phyloP scores from a whole-genome alignment of 148 eudicot genomes.

The Vaccinium corymbosum region DNA sequence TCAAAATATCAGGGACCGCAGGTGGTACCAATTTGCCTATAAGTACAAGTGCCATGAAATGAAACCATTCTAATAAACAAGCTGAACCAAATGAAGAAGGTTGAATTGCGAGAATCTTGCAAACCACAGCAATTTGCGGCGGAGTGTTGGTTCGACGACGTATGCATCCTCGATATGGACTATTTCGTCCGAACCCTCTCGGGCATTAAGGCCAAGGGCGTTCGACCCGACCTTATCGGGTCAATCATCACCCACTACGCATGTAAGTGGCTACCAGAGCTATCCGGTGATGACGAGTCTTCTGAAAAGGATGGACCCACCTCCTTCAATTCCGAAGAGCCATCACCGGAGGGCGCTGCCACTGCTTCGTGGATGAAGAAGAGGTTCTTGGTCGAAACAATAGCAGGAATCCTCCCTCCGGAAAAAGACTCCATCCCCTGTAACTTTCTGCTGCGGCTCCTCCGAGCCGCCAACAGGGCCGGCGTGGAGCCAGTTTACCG shows the following conservation, averaged over 20 bases:
- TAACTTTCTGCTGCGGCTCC: conserved; percentile 59
- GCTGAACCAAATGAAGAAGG: conserved; percentile 20
- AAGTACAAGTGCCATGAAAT: background rate
- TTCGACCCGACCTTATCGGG: conserved; percentile 69
- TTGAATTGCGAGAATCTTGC: conserved; percentile 23
- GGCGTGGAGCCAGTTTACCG: conserved; percentile 37
- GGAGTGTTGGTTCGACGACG: conserved; percentile 53
- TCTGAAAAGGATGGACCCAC: background rate
- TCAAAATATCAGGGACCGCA: too few species aligned
- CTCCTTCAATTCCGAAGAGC: background rate
- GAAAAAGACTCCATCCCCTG: conserved; percentile 71
- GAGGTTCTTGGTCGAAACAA: conserved; percentile 55
- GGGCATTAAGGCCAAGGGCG: conserved; percentile 58
- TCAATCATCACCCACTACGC: conserved; percentile 83
- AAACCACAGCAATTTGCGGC: conserved; percentile 11
- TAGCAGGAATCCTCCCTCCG: conserved; percentile 59
- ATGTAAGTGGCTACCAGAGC: conserved; percentile 75
- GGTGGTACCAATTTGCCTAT: background rate
- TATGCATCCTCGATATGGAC: conserved; percentile 60
- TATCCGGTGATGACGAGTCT: conserved; percentile 24
- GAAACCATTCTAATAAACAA: background rate
- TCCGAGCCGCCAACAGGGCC: conserved; percentile 50
- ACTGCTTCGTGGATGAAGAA: conserved; percentile 54
- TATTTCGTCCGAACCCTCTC: conserved; percentile 67
- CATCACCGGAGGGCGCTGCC: conserved; percentile 36